A percentile compares a stretch with the other conserved stretches of the same genome.
phyloP scores from a whole-genome alignment of 306 rosid species.

The Quillaja saponaria region DNA sequence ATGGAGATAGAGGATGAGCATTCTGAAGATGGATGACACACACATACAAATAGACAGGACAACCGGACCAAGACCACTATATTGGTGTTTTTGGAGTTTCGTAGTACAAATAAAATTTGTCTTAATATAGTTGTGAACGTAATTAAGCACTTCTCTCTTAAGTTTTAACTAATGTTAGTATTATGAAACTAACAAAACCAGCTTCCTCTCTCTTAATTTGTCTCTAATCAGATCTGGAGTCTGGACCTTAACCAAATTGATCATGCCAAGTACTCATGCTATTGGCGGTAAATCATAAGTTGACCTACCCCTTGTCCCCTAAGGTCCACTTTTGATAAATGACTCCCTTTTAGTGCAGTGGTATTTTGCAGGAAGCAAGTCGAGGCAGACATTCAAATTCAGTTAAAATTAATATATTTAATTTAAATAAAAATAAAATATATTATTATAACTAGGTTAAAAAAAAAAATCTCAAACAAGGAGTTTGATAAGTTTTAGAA shows the following conservation, averaged over 20 bases:
- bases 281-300: constrained; percentile 34
- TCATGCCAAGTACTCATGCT: constrained; percentile 34
- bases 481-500: too few species aligned
- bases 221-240: constrained; percentile 37
- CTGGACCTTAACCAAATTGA: constrained; percentile 29
- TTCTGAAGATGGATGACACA: constrained; percentile 17
- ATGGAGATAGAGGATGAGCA: constrained; percentile 28
- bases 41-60: constrained; percentile 13
- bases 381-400: too few species aligned
- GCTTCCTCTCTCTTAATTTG: too few species aligned
- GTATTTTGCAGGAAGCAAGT: too few species aligned
- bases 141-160: too few species aligned
- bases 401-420: too few species aligned
- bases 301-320: constrained; percentile 46
- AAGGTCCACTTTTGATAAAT: constrained; percentile 14
- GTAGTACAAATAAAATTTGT: constrained; percentile 20
- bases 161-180: not conserved
- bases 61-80: constrained; percentile 28
- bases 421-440: too few species aligned
- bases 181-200: constrained; percentile 8
- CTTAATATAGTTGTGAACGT: constrained; percentile 5
- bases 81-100: constrained; percentile 28
- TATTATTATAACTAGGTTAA: too few species aligned
- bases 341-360: too few species aligned
- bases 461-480: too few species aligned